Conservation (phyloP, 805 yeast genomes). For the Lipomyces lipofer region DNA sequence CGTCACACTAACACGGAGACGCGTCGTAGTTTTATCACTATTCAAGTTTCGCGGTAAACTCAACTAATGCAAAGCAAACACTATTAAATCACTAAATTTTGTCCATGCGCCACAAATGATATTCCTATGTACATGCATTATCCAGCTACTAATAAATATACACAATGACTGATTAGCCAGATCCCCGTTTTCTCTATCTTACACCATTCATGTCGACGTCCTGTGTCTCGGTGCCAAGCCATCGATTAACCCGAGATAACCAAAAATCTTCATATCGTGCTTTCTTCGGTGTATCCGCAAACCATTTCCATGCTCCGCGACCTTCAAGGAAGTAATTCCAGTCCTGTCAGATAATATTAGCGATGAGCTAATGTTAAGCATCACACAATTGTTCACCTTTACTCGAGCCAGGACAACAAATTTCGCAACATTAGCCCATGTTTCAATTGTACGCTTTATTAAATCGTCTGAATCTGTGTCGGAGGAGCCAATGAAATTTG, state of each 20-base stretch:
- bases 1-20: too few species aligned
- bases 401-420: slow-evolving; percentile 6
- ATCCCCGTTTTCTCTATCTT: too few species aligned
- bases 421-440: slow-evolving; percentile 19
- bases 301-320: slow-evolving; percentile 28
- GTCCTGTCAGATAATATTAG: slow-evolving; percentile 4
- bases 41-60: too few species aligned
- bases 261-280: slow-evolving; percentile 1
- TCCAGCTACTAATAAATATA: too few species aligned
- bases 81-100: too few species aligned
- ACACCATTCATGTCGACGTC: too few species aligned
- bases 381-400: background rate
- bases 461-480: slow-evolving; percentile 7
- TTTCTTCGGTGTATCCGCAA: slow-evolving; percentile 18
- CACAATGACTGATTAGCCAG: too few species aligned
- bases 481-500: slow-evolving; percentile 15
- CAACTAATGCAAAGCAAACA: too few species aligned
- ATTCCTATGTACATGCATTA: too few species aligned
- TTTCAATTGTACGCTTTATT: slow-evolving; percentile 8
- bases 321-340: slow-evolving; percentile 25
- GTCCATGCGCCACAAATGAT: too few species aligned
- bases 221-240: too few species aligned
- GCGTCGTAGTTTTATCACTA: too few species aligned
- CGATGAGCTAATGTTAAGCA: background rate
- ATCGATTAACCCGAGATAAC: background rate